These are phyloP conservation scores for Annulohypoxylon truncatum DNA, from an alignment of 2,329 filamentous ascomycete genomes.

Conservation along the genomic window DNA sequence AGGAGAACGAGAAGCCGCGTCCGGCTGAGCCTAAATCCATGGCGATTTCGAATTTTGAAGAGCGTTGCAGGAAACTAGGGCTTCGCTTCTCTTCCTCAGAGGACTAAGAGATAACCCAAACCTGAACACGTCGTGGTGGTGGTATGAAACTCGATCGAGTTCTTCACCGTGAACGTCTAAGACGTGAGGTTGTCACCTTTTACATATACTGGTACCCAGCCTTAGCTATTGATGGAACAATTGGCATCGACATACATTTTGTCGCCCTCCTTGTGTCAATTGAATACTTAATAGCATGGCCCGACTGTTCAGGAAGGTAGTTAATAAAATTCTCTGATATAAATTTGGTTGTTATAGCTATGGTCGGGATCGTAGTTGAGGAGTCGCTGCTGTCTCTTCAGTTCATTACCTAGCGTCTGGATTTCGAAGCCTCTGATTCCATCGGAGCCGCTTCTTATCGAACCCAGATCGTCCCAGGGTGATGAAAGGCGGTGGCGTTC, in stretches of 20 bases:
- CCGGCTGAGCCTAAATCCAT: not conserved
- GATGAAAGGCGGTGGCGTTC: too few species aligned
- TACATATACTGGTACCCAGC: not conserved
- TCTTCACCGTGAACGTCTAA: not conserved
- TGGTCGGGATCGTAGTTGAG: too few species aligned
- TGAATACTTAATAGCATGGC: not conserved
- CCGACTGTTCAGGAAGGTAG: not conserved
- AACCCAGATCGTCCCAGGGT: not conserved
- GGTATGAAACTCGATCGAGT: not conserved
- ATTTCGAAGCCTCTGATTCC: not conserved
- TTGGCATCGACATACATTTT: not conserved
- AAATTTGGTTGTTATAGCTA: not conserved
- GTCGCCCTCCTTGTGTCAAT: not conserved
- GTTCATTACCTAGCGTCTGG: too few species aligned
- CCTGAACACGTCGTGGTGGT: not conserved
- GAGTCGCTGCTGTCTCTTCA: too few species aligned
- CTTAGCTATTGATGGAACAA: not conserved
- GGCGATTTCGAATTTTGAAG: not conserved
- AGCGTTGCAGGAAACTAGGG: slow-evolving; percentile 18
- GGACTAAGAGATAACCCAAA: not conserved
- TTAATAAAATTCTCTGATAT: not conserved
- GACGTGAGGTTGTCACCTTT: not conserved
- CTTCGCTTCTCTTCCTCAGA: slow-evolving; percentile 16
- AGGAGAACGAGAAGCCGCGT: not conserved
- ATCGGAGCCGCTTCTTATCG: too few species aligned